Conservation (phyloP, 441 rosid genomes). For the Erodium texanum region DNA sequence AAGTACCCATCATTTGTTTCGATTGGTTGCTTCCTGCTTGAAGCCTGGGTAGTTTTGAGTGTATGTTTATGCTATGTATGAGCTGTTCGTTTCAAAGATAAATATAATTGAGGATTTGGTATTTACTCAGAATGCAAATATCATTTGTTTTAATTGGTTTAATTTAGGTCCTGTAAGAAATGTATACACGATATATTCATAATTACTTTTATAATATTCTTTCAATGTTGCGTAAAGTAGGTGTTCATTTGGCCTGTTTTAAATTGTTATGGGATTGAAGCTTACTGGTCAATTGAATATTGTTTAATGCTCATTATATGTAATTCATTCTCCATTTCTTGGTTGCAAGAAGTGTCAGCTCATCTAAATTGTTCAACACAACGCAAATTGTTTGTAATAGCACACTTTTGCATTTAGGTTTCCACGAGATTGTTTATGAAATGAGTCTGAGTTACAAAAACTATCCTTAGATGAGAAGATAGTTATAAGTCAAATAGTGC, state of each 20-base stretch:
- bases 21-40: neutral
- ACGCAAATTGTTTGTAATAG: neutral
- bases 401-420: conserved; percentile 4
- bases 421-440: neutral
- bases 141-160: too few species aligned
- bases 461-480: neutral
- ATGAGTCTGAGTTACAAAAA: neutral
- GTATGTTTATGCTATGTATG: neutral
- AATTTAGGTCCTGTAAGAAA: too few species aligned
- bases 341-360: neutral
- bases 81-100: neutral
- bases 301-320: neutral
- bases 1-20: neutral
- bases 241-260: neutral
- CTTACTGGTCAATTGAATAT: neutral
- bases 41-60: neutral
- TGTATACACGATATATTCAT: neutral
- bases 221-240: neutral
- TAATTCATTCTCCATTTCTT: conserved; percentile 2
- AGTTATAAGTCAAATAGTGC: neutral
- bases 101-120: neutral
- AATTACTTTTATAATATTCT: conserved; percentile 10
- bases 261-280: neutral
- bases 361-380: neutral
- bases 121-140: neutral